Evolutionary conservation across 2,329 filamentous ascomycete species (phyloP), one percentile per base, ranked within the genome.

Genomic region (Juglanconis oblonga): DNA sequence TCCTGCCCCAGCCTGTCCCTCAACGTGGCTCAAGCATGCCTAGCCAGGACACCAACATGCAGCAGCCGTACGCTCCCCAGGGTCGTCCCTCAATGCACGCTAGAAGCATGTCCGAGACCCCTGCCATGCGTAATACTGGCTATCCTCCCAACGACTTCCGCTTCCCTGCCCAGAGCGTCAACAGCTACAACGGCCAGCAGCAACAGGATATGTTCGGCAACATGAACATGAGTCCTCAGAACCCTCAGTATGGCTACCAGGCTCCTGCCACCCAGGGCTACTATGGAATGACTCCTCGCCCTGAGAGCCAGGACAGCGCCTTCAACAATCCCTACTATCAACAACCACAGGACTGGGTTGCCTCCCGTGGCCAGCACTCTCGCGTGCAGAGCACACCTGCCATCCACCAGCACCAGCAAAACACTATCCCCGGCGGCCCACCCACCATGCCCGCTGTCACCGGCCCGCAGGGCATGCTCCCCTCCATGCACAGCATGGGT

Each of bases 51-150:
- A 61, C 35, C 44, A 8, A 35, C 14, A 36, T 57, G n/a, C 61
- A 60, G 57, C 52, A 49, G 33, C n/a, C 58, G 7, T 62, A 54
- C 31, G 51, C 58, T 3, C 17, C 54, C 29, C 61, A 61, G 47
- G 29, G 54, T 24, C 61, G 61, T 24, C 49, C 61, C 13, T 10
- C 38, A 3, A 29, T 55, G 35, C 61, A 63, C 51, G 58, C 59
- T 58, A 63, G 61, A 52, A 63, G 61, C 61, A 57, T 63, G 58
- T 63, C 61, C 9, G 61, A 63, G 54, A 61, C 57, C 38, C 54
- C 61, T 55, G 55, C 50, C 14, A 38, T 61, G 40, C 54, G 59
- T 17, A 57, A n/a, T 36, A 48, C 55, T n/a, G 58, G 55, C 11
- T 48, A 61, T 29, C 36, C 35, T n/a, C 42, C 50, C 36, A 11